Evolutionary conservation across 202 grass and related monocot species (phyloP), one percentile per base, ranked within the genome.

Genomic region (Zoysia matrella): DNA sequence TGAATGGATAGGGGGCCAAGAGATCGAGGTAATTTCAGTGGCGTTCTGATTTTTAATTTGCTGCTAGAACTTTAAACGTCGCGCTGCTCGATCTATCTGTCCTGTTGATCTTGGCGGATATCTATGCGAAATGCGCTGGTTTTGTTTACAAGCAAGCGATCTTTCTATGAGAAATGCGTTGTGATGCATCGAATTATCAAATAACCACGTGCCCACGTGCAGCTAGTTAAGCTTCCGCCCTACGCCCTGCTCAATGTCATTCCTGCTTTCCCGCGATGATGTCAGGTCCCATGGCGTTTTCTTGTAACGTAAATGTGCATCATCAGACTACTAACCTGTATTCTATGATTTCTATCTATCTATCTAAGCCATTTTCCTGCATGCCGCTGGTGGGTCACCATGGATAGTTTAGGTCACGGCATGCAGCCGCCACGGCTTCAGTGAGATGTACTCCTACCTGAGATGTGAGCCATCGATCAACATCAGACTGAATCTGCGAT

Each of bases 141-240:
- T 67, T 51, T n/a, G 40, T 81, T 80, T 72, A 53, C 51, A 73
- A 66, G 65, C 78, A 73, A 72, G 66, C 65, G 12, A 73, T 81
- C 82, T 15, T 73, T 71, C 71, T 80, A 69, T 88, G 67, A 1
- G 52, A 47, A 74, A 74, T 76, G 51, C 66, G 77, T 30, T 8
- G 73, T 40, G 67, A 82, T 85, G 57, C 48, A 50, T 60, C 44
- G 49, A 8, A 60, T 85, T 60, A 89, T 85, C 57, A 81, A 77
- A 45, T 66, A 46, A 18, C 22, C 22, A 22, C 22, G 22, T 22
- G 22, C 22, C 44, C 43, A 85, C 65, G 65, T 85, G 82, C 42
- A 22, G 39, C 62, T 89, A 50, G 77, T 40, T 60, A 80, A 47
- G 65, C 64, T 63, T 61, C 54, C 0, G 2, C 15, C 5, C 69